phyloP scores from a whole-genome alignment of 2,329 filamentous ascomycete genomes.

The Apiospora koreana region DNA sequence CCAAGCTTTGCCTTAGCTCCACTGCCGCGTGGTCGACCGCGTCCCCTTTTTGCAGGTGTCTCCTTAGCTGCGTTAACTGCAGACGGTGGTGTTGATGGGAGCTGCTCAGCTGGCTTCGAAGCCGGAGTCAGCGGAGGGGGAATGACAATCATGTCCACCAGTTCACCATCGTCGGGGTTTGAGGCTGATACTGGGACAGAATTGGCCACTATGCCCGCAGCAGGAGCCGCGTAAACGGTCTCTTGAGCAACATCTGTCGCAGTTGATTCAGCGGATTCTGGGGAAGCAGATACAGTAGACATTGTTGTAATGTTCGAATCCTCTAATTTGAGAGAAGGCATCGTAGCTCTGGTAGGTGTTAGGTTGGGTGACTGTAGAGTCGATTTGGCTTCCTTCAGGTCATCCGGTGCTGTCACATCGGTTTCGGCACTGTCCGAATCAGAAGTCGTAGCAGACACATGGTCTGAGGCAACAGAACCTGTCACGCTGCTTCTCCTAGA shows the following conservation, averaged over 20 bases:
- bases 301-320: conserved; percentile 28
- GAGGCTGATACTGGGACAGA: not conserved
- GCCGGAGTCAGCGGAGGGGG: conserved; percentile 17
- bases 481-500: conserved; percentile 42
- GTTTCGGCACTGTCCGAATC: conserved; percentile 33
- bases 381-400: conserved; percentile 39
- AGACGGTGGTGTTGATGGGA: conserved; percentile 5
- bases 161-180: not conserved
- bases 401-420: conserved; percentile 53
- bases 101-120: conserved; percentile 10
- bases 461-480: conserved; percentile 14
- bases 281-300: conserved; percentile 23
- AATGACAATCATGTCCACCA: conserved; percentile 16
- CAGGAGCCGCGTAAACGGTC: not conserved
- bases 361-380: conserved; percentile 36
- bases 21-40: conserved; percentile 13
- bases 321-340: conserved; percentile 34
- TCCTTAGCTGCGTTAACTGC: not conserved
- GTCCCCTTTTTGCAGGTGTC: conserved; percentile 12
- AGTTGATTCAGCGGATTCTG: conserved; percentile 11
- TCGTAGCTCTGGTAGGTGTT: conserved; percentile 30
- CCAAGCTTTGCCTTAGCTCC: conserved; percentile 11
- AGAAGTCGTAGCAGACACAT: conserved; percentile 22
- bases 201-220: conserved; percentile 14
- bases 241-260: not conserved